Evolutionary conservation across 257 asterid genomes (phyloP).

Genomic region (Solanum paucissectum): DNA sequence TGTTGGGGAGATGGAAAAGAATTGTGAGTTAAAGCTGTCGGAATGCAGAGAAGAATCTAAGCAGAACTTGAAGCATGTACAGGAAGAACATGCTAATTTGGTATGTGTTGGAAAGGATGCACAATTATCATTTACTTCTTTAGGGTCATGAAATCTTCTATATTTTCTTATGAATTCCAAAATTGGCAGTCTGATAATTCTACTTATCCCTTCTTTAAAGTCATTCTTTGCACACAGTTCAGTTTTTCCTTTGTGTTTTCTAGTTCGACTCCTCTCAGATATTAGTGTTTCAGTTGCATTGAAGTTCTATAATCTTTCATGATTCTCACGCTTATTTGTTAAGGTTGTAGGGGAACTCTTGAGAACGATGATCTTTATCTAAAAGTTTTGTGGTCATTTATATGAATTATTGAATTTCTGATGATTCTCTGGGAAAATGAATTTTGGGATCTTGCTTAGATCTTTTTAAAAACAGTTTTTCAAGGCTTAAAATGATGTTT

Average conservation of each 20-base stretch:
- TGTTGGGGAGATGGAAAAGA: slow-evolving; percentile 51
- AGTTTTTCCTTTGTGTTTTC: not conserved
- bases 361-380: not conserved
- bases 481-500: not conserved
- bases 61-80: slow-evolving; percentile 47
- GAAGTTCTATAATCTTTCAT: not conserved
- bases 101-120: slow-evolving; percentile 32
- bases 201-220: not conserved
- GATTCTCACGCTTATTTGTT: not conserved
- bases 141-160: not conserved
- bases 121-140: not conserved
- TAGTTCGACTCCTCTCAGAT: not conserved
- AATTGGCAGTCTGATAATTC: not conserved
- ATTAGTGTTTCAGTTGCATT: not conserved
- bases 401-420: not conserved
- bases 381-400: not conserved
- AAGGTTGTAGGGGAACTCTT: not conserved
- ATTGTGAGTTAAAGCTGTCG: slow-evolving; percentile 49
- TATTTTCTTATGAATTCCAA: not conserved
- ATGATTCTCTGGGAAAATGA: not conserved
- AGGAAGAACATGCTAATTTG: slow-evolving; percentile 72
- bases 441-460: not conserved
- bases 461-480: not conserved
- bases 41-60: slow-evolving; percentile 60
- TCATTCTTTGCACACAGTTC: not conserved